A percentile compares a stretch with the other conserved stretches of the same genome.
These are phyloP conservation scores for Dactylellina leptospora DNA, from an alignment of 2,329 filamentous ascomycete genomes.

Conservation along the genomic window DNA sequence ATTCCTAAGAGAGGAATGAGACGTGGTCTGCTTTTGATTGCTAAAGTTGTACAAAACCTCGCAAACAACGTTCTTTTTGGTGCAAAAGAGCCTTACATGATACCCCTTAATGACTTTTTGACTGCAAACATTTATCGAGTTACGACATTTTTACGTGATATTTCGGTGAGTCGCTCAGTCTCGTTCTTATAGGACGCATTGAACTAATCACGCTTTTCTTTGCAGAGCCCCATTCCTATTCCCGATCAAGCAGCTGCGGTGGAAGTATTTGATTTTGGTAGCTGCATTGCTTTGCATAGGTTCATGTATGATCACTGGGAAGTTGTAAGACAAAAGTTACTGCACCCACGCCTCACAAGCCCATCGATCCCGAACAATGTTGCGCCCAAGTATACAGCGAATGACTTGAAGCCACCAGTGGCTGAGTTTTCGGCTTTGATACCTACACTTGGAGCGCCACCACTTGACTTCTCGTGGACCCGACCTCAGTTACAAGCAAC, in stretches of 20 bases:
- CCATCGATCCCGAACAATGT: constrained; percentile 35
- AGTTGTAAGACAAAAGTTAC: constrained; percentile 71
- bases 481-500: constrained; percentile 72
- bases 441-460: constrained; percentile 72
- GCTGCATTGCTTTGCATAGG: constrained; percentile 73
- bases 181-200: no score
- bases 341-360: constrained; percentile 65
- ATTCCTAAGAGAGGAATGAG: constrained; percentile 75
- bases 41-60: constrained; percentile 75
- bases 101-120: constrained; percentile 73
- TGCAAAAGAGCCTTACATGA: constrained; percentile 77
- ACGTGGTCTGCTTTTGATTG: constrained; percentile 73
- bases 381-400: constrained; percentile 38
- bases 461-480: constrained; percentile 75
- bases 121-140: constrained; percentile 74
- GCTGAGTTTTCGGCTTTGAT: constrained; percentile 64
- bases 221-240: constrained; percentile 61
- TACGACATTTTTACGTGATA: constrained; percentile 73
- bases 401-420: constrained; percentile 53
- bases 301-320: constrained; percentile 78
- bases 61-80: constrained; percentile 77
- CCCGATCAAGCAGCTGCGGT: constrained; percentile 55
- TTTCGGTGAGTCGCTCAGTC: constrained; percentile 67
- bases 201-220: no score
- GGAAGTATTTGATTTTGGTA: constrained; percentile 72